A percentile compares a stretch with the other conserved stretches of the same genome.
These are phyloP conservation scores for Linanthus parryae DNA, from an alignment of 148 eudicot species.

Conservation along the genomic window DNA sequence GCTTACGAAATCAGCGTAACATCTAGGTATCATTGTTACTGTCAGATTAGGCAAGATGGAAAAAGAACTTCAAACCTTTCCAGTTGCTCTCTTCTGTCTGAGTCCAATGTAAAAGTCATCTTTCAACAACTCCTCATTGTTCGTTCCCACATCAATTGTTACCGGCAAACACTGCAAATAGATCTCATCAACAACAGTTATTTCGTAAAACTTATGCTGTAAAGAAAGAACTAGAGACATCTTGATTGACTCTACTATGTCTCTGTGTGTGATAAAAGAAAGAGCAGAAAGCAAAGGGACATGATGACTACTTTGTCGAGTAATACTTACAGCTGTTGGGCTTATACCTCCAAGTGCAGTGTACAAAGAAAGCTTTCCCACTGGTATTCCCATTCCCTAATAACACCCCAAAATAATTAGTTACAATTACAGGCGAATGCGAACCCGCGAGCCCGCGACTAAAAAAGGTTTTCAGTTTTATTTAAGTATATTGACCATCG, in stretches of 20 bases:
- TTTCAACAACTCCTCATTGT: conserved; percentile 58
- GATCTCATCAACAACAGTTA: conserved; percentile 4
- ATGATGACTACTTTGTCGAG: too few relatives aligned
- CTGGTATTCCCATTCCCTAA: conserved; percentile 97
- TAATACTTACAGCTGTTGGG: conserved; percentile 72
- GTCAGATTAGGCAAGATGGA: too few relatives aligned
- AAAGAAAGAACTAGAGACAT: too few relatives aligned
- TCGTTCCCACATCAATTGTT: conserved; percentile 88
- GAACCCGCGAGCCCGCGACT: too few relatives aligned
- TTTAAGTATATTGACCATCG: too few relatives aligned
- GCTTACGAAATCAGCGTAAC: too few relatives aligned
- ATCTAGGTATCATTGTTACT: too few relatives aligned
- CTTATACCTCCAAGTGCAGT: conserved; percentile 90
- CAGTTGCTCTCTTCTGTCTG: conserved; percentile 69
- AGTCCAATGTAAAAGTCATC: conserved; percentile 87
- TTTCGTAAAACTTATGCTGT: not conserved
- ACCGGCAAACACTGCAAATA: conserved; percentile 66
- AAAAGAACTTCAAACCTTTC: conserved; percentile 38
- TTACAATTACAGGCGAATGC: too few relatives aligned
- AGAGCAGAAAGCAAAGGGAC: too few relatives aligned
- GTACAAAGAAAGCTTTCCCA: conserved; percentile 81
- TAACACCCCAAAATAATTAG: conserved; percentile 6
- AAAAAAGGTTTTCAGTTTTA: too few relatives aligned
- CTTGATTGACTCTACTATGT: too few relatives aligned
- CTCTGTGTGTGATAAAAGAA: too few relatives aligned